phyloP scores from a whole-genome alignment of 2,329 filamentous ascomycete genomes.

The Fusarium irregulare region DNA sequence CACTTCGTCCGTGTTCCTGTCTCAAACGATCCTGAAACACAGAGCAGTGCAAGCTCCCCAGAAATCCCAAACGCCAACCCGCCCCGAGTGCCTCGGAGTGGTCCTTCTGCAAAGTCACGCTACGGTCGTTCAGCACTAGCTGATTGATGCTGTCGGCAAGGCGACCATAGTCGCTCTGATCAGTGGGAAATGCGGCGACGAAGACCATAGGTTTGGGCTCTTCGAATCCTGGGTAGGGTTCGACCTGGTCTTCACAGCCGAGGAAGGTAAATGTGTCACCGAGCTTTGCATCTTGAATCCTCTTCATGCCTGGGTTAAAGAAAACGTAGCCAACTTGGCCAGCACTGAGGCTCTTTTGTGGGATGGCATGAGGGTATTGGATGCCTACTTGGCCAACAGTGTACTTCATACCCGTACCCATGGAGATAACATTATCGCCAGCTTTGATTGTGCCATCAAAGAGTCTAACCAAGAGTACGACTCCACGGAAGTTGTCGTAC shows the following conservation, averaged over 20 bases:
- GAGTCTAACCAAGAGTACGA: constrained; percentile 88
- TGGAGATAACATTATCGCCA: constrained; percentile 87
- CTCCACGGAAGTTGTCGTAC: constrained; percentile 97
- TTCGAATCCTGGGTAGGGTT: constrained; percentile 90
- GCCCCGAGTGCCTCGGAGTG: constrained; percentile 93
- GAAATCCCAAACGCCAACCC: constrained; percentile 92
- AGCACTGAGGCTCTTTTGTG: constrained; percentile 82
- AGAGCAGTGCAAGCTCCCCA: constrained; percentile 98
- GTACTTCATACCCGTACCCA: constrained; percentile 90
- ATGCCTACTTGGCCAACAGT: constrained; percentile 96
- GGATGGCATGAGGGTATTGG: constrained; percentile 88
- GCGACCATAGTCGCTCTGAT: constrained; percentile 86
- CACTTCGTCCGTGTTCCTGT: constrained; percentile 92
- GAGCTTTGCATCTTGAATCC: constrained; percentile 92
- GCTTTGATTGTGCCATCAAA: constrained; percentile 88
- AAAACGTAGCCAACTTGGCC: constrained; percentile 97
- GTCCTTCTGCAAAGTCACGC: constrained; percentile 93
- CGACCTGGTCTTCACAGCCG: constrained; percentile 78
- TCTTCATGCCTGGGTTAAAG: constrained; percentile 99
- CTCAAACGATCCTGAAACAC: constrained; percentile 96
- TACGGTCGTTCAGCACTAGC: constrained; percentile 92
- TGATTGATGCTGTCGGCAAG: constrained; percentile 95
- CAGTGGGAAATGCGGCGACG: constrained; percentile 93
- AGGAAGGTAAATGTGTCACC: constrained; percentile 93
- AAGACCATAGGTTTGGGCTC: constrained; percentile 99